These are phyloP conservation scores for Sicyos baderoa DNA, from an alignment of 306 rosid species.

Conservation along the genomic window DNA sequence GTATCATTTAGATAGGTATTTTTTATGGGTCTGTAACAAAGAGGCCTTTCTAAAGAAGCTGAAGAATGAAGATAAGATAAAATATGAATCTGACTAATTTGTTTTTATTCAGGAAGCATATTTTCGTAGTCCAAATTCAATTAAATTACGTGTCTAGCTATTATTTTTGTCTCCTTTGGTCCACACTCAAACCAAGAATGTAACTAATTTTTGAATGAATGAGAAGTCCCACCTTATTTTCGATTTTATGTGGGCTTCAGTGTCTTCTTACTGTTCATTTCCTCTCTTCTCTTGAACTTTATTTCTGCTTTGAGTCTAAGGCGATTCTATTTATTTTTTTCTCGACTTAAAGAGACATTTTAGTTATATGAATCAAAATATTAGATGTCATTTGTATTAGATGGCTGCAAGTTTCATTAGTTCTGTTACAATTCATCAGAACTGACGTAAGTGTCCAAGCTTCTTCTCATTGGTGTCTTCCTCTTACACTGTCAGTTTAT, in stretches of 20 bases:
- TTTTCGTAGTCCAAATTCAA: not conserved
- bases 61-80: not conserved
- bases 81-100: not conserved
- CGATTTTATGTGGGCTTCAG: not conserved
- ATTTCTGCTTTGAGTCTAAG: not conserved
- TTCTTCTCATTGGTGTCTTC: constrained; percentile 1
- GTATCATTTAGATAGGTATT: not conserved
- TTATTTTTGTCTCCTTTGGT: not conserved
- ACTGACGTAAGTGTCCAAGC: constrained; percentile 6
- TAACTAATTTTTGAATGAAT: not conserved
- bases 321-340: not conserved
- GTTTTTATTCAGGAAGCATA: not conserved
- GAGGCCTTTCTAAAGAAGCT: not conserved
- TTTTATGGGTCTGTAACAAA: not conserved
- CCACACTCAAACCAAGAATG: not conserved
- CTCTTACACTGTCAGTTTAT: not conserved
- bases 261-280: not conserved
- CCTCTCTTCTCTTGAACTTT: not conserved
- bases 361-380: not conserved
- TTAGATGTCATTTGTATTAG: not conserved
- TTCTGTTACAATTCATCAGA: not conserved
- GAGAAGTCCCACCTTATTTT: not conserved
- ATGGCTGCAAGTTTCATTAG: not conserved
- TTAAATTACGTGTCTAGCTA: not conserved
- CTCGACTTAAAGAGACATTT: not conserved